Base-by-base conservation (phyloP, 2,329 filamentous ascomycete species). In the Phialocephala sp. region DNA sequence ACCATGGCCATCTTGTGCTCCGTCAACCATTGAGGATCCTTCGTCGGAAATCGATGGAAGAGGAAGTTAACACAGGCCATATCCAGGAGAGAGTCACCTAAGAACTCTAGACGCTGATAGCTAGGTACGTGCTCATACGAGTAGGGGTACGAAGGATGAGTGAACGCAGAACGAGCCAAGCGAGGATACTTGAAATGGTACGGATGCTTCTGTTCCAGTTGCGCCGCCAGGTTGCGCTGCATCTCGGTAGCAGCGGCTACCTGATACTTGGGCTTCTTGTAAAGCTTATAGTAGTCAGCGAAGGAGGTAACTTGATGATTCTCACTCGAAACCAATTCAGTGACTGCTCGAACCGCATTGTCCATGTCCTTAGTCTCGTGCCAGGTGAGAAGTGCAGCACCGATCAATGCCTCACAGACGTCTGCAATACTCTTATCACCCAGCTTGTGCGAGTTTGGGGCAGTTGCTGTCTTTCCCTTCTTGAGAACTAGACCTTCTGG, bases 1-100 rank as follows among this genome's bases (percentile, higher is more conserved):
- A 95, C 94, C 92, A 99, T 97, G n/a, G 94, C 93, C 89, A 96
- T 97, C 80, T 98, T 98, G 83, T 98, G 94, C 78, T 98, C 95
- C 0, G 95, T 98, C 66, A 99, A 83, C 94, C 94, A 98, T 76
- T 98, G 94, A 0, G 95, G 94, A 73, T 97, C 93, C 65, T 90
- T 91, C 60, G 87, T 81, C 0, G 93, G 93, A 72, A 91, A 93
- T 3, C 82, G 84, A 71, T 88, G 84, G 79, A 93, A 98, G 4
- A 99, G 83, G 72, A 92, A 88, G 72, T 94, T 91, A 62, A 98
- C 89, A 72, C 90, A 92, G 12, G 84, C 90, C 87, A 94, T 91
- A 75, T 97, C 94, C 1, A 97, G 87, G 1, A 98, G 83, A 0
- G 94, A 88, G 76, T 98, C 95, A 0, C 94, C 94, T 0, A 98